phyloP scores from a whole-genome alignment of 257 asterid species.

The Orobanche coerulescens region DNA sequence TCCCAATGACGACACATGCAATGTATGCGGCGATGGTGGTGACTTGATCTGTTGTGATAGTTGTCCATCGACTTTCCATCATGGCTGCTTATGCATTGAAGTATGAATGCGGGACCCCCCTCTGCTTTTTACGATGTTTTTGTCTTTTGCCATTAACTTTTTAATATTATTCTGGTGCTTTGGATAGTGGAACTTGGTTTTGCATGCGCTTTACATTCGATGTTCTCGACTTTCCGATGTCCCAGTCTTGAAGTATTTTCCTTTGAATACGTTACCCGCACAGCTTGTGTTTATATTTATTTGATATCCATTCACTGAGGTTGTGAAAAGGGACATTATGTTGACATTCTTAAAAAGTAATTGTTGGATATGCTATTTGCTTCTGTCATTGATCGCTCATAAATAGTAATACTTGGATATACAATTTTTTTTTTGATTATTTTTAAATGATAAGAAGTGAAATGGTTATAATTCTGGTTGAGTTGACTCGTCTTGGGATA shows the following conservation, averaged over 20 bases:
- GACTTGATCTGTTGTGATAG: conserved; percentile 87
- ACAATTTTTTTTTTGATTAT: neutral
- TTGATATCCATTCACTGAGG: neutral
- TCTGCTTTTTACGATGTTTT: conserved; percentile 6
- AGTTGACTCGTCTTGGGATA: conserved; percentile 7
- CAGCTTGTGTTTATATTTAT: neutral
- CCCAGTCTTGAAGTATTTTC: neutral
- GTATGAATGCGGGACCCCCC: conserved; percentile 35
- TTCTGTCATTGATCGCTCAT: neutral
- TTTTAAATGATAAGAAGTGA: conserved; percentile 8
- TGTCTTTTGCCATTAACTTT: conserved; percentile 17
- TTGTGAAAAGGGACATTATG: conserved; percentile 3
- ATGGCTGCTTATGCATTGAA: conserved; percentile 64
- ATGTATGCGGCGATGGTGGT: conserved; percentile 95
- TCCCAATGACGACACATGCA: conserved; percentile 89
- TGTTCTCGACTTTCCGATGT: neutral
- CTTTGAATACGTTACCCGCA: neutral
- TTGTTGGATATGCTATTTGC: neutral
- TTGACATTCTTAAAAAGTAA: neutral
- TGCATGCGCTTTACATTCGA: neutral
- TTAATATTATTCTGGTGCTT: conserved; percentile 17
- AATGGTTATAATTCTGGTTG: conserved; percentile 9
- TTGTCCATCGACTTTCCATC: conserved; percentile 96
- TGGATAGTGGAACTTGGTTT: conserved; percentile 11
- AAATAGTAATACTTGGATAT: neutral